phyloP scores from a whole-genome alignment of 495 filamentous ascomycete species.

The Aspergillus wentii region DNA sequence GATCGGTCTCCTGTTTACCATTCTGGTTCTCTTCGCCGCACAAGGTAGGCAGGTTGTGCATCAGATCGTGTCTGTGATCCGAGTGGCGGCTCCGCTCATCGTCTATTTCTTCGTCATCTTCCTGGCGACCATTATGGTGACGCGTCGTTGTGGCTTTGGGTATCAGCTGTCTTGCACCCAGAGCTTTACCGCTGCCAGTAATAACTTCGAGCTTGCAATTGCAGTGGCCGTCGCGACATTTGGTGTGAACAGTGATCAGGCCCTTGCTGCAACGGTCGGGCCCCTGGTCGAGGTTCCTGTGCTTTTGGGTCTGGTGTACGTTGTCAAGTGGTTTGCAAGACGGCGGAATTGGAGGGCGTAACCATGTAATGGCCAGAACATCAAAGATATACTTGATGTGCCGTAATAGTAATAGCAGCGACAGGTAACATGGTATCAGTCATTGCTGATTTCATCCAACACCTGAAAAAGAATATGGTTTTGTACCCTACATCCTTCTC shows the following conservation, averaged over 20 bases:
- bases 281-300: constrained; percentile 92
- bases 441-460: constrained; percentile 38
- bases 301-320: constrained; percentile 74
- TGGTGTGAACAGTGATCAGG: constrained; percentile 76
- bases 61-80: constrained; percentile 76
- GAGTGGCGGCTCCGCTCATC: constrained; percentile 74
- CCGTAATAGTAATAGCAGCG: not conserved
- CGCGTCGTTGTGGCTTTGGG: constrained; percentile 60
- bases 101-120: constrained; percentile 79
- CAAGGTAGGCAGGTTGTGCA: constrained; percentile 76
- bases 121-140: constrained; percentile 55
- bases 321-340: constrained; percentile 55
- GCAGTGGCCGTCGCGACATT: constrained; percentile 85
- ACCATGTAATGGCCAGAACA: constrained; percentile 1
- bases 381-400: not conserved
- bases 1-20: constrained; percentile 81
- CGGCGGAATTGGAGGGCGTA: constrained; percentile 9
- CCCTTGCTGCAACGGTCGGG: constrained; percentile 84
- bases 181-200: constrained; percentile 91
- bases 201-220: constrained; percentile 93
- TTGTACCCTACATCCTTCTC: constrained; percentile 38
- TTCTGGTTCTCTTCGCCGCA: constrained; percentile 77
- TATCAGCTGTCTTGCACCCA: constrained; percentile 74
- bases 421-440: constrained; percentile 14
- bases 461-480: constrained; percentile 40